A percentile compares a stretch with the other conserved stretches of the same genome.
Conservation (phyloP, 176 grass and related monocot genomes). For the Zoysia pacifica region DNA sequence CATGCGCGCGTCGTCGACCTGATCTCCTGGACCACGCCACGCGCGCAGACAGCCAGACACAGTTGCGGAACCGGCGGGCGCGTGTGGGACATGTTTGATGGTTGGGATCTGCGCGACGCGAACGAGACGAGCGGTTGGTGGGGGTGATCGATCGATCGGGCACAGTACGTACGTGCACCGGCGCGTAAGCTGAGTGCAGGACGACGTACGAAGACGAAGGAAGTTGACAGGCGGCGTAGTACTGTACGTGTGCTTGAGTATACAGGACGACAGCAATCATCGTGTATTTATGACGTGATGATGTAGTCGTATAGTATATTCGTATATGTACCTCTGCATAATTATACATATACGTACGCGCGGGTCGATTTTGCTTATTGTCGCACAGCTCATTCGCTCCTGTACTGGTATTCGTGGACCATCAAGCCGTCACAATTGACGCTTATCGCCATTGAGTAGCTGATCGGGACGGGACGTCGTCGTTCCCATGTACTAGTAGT, state of each 20-base stretch:
- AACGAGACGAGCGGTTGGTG: conserved; percentile 7
- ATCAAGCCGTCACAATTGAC: background rate
- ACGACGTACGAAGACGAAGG: too few relatives aligned
- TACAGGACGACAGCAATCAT: background rate
- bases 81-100: background rate
- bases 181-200: too few relatives aligned
- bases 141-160: too few relatives aligned
- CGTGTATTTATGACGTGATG: conserved; percentile 6
- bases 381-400: background rate
- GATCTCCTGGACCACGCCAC: background rate
- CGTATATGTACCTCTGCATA: background rate
- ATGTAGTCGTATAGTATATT: background rate
- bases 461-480: background rate
- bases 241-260: too few relatives aligned
- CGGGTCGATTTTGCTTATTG: conserved; percentile 1
- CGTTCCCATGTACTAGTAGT: background rate
- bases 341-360: background rate
- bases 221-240: too few relatives aligned
- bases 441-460: background rate
- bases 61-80: background rate
- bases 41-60: background rate
- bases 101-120: background rate
- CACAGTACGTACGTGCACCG: background rate
- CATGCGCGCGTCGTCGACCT: background rate
- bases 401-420: background rate